Evolutionary conservation across 1,139 yeast genomes (phyloP).

Genomic region (Candida mesenterica): DNA sequence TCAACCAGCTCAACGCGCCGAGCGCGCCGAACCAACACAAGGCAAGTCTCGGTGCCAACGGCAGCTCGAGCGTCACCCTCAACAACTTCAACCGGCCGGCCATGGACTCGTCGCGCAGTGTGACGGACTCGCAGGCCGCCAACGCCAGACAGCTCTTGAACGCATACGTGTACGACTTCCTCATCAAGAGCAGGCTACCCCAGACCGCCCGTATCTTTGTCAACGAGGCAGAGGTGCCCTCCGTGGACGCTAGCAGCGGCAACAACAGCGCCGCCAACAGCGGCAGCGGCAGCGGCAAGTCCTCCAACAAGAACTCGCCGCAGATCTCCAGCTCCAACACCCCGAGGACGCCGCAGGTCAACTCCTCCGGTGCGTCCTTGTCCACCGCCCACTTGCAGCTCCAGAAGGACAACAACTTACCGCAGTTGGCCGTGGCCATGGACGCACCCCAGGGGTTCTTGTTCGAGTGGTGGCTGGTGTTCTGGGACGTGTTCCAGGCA

Average conservation of each 20-base stretch:
- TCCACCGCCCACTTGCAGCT: constrained; percentile 19
- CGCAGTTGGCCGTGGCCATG: constrained; percentile 53
- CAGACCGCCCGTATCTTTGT: constrained; percentile 73
- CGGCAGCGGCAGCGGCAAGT: constrained; percentile 6
- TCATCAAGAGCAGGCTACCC: constrained; percentile 68
- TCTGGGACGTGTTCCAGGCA: constrained; percentile 92
- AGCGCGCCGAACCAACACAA: too few relatives aligned
- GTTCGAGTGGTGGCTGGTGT: constrained; percentile 95
- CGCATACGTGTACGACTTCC: constrained; percentile 84
- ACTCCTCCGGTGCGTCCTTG: constrained; percentile 7
- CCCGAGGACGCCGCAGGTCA: constrained; percentile 20
- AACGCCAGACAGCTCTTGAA: constrained; percentile 69
- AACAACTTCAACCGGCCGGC: constrained; percentile 13
- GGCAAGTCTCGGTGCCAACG: too few relatives aligned
- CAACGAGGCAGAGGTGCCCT: constrained; percentile 65
- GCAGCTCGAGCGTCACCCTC: constrained; percentile 3
- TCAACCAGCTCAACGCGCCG: constrained; percentile 4
- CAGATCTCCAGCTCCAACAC: constrained; percentile 15
- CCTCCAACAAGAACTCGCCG: constrained; percentile 21
- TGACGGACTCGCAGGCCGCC: constrained; percentile 52
- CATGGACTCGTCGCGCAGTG: constrained; percentile 24
- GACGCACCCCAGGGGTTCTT: constrained; percentile 87
- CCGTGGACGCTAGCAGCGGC: constrained; percentile 13
- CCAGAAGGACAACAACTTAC: constrained; percentile 42
- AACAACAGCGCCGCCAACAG: constrained; percentile 2